These are phyloP conservation scores for Tuber umbilicatum DNA, from an alignment of 495 filamentous ascomycete genomes.

Conservation along the genomic window DNA sequence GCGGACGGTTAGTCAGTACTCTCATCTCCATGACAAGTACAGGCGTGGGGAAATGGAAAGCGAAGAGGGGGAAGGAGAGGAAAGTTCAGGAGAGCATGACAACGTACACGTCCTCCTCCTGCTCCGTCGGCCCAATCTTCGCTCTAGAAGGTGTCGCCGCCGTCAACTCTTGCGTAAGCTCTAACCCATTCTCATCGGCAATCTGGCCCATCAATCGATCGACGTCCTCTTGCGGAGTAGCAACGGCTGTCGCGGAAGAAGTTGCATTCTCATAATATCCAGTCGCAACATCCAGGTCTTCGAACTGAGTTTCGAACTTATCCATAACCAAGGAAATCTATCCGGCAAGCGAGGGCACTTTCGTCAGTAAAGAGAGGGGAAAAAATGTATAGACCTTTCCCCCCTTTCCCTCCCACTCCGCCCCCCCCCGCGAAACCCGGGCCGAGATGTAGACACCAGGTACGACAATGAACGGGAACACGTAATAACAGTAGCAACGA, in stretches of 20 bases:
- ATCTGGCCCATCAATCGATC: conserved; percentile 72
- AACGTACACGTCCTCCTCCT: conserved; percentile 54
- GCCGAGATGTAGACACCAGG: background rate
- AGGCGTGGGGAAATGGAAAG: conserved; percentile 1
- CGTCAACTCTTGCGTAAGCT: conserved; percentile 64
- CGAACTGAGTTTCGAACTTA: conserved; percentile 74
- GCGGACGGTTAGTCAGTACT: conserved; percentile 8
- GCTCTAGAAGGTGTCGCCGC: conserved; percentile 52
- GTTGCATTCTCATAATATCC: conserved; percentile 81
- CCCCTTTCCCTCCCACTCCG: background rate
- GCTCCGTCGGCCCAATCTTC: conserved; percentile 52
- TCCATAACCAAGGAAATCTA: conserved; percentile 62
- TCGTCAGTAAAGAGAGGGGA: conserved; percentile 5
- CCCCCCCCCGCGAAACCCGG: background rate
- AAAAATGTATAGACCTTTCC: background rate
- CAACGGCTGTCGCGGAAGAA: conserved; percentile 62
- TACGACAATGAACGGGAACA: background rate
- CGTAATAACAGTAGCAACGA: background rate
- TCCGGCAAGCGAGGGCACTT: background rate
- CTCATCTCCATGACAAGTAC: background rate
- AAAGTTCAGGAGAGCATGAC: background rate
- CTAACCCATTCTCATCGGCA: conserved; percentile 73
- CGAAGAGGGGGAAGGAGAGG: background rate
- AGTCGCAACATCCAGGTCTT: conserved; percentile 74
- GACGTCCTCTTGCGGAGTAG: conserved; percentile 75